A percentile compares a stretch with the other conserved stretches of the same genome.
Evolutionary conservation across 2,329 filamentous ascomycete species (phyloP).

Genomic region (Diaporthe helianthi): DNA sequence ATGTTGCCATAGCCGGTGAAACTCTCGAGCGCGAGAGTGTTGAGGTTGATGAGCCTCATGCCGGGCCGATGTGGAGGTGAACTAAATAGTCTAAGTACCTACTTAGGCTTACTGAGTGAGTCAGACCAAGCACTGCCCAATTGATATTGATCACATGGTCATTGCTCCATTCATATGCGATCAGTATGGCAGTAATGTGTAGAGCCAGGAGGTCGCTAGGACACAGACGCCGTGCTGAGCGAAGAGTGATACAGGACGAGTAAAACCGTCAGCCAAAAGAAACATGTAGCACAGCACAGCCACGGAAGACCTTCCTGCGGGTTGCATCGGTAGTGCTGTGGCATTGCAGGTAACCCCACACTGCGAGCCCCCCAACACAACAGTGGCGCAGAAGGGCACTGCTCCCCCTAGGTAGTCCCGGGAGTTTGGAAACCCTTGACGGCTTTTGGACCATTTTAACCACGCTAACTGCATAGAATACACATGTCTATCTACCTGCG

Average conservation of each 20-base stretch:
- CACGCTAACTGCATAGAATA: not conserved
- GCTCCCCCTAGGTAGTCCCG: no score
- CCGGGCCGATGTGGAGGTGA: not conserved
- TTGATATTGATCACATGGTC: not conserved
- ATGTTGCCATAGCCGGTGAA: conserved; percentile 21
- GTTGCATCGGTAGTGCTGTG: conserved; percentile 3
- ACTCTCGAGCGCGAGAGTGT: conserved; percentile 20
- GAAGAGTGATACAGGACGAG: not conserved
- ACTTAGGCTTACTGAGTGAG: no score
- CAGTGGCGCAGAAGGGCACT: conserved; percentile 10
- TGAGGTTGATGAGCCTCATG: conserved; percentile 25
- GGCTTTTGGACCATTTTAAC: not conserved
- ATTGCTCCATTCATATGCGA: not conserved
- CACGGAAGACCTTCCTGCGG: not conserved
- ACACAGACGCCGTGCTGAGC: not conserved
- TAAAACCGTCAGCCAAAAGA: not conserved
- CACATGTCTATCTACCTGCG: no score
- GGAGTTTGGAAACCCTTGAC: not conserved
- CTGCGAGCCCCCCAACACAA: not conserved
- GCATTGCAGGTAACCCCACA: conserved; percentile 17
- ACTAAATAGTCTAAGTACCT: no score
- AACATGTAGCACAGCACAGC: not conserved
- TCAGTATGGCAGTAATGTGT: not conserved
- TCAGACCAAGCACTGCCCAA: not conserved
- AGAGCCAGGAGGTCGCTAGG: not conserved